Evolutionary conservation across 805 yeast species (phyloP).

Genomic region (Myxozyma neotropica): DNA sequence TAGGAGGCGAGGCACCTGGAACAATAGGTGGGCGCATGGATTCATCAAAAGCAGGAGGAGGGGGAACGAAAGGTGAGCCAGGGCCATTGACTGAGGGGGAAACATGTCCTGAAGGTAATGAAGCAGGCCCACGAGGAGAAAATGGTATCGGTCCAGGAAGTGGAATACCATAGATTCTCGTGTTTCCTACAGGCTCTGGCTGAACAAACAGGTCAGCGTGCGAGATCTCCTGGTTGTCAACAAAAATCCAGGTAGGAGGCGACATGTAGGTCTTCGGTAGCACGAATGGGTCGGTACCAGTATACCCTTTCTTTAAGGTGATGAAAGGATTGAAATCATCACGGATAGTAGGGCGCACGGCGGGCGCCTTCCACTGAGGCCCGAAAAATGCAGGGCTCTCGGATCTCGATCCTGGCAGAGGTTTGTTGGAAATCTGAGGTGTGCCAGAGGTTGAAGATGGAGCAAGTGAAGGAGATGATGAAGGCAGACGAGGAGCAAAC

Average conservation of each 20-base stretch:
- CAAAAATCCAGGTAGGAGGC: slow-evolving; percentile 27
- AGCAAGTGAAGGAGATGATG: slow-evolving; percentile 17
- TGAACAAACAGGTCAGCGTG: slow-evolving; percentile 16
- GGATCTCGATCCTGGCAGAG: slow-evolving; percentile 10
- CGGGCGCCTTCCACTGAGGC: slow-evolving; percentile 7
- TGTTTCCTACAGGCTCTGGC: slow-evolving; percentile 18
- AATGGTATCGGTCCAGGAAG: slow-evolving; percentile 27
- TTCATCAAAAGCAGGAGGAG: slow-evolving; percentile 25
- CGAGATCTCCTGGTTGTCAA: slow-evolving; percentile 7
- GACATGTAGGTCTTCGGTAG: slow-evolving; percentile 24
- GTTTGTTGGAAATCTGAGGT: slow-evolving; percentile 15
- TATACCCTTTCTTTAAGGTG: slow-evolving; percentile 19
- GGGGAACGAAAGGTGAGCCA: slow-evolving; percentile 17
- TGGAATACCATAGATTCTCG: slow-evolving; percentile 25
- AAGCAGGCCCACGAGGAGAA: slow-evolving; percentile 24
- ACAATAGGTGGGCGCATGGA: slow-evolving; percentile 20
- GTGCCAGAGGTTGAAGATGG: slow-evolving; percentile 14
- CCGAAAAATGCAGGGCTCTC: slow-evolving; percentile 29
- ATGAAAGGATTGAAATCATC: slow-evolving; percentile 32
- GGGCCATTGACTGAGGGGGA: slow-evolving; percentile 27
- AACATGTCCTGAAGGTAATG: slow-evolving; percentile 18
- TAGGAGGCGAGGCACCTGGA: slow-evolving; percentile 24
- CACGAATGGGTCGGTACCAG: slow-evolving; percentile 18
- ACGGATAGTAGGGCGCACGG: slow-evolving; percentile 12
- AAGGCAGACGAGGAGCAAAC: slow-evolving; percentile 13